A percentile compares a stretch with the other conserved stretches of the same genome.
Evolutionary conservation across 306 rosid genomes (phyloP).

Genomic region (Prunus armeniaca): DNA sequence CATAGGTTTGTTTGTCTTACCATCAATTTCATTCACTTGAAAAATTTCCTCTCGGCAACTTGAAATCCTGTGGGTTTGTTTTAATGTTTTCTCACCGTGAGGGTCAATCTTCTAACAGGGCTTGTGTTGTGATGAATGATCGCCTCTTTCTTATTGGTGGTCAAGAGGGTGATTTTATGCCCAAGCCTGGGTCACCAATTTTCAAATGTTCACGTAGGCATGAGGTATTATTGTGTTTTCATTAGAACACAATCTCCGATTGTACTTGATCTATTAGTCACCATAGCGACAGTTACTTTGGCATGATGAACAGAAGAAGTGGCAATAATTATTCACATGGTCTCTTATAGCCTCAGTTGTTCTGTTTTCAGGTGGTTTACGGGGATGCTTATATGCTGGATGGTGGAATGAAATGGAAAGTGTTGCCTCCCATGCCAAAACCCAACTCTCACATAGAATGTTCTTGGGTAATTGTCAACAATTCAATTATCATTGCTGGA

Average conservation of each 20-base stretch:
- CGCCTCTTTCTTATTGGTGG: constrained; percentile 78
- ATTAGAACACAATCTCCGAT: constrained; percentile 2
- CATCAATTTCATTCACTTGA: not conserved
- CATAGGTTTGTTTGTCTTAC: constrained; percentile 54
- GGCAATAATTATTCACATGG: not conserved
- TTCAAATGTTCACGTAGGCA: constrained; percentile 91
- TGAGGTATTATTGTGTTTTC: constrained; percentile 48
- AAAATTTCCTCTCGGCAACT: not conserved
- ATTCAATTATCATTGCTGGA: constrained; percentile 73
- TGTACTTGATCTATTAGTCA: not conserved
- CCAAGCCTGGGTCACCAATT: constrained; percentile 91
- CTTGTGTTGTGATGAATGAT: constrained; percentile 60
- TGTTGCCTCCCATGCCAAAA: constrained; percentile 72
- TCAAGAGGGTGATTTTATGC: constrained; percentile 97
- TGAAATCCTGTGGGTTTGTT: not conserved
- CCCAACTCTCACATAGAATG: constrained; percentile 82
- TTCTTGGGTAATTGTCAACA: constrained; percentile 72
- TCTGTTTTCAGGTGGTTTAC: constrained; percentile 64
- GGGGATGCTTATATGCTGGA: constrained; percentile 83
- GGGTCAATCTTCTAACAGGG: constrained; percentile 51
- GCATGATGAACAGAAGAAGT: not conserved
- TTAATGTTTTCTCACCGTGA: not conserved
- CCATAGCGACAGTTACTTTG: not conserved
- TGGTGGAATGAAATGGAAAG: constrained; percentile 79
- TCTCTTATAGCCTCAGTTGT: constrained; percentile 9